These are phyloP conservation scores for Acer campestre DNA, from an alignment of 345 rosid genomes.

Conservation along the genomic window DNA sequence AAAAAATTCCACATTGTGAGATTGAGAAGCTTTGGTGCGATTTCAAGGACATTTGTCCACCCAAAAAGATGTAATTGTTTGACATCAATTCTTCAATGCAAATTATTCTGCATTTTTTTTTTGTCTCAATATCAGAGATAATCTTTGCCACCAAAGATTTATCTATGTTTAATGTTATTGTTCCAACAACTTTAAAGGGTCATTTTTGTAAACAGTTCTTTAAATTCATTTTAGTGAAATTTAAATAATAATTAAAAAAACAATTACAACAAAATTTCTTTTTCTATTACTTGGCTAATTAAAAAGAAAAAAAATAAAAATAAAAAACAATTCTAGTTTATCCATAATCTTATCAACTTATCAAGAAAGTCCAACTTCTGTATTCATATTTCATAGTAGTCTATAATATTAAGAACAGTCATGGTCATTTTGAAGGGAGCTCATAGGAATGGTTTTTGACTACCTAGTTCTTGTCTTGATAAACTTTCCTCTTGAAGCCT, in stretches of 20 bases:
- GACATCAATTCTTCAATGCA: no score
- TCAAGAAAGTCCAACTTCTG: not conserved
- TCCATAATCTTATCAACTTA: not conserved
- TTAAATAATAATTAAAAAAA: not conserved
- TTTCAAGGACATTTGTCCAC: no score
- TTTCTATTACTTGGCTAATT: not conserved
- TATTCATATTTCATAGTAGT: not conserved
- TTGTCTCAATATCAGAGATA: no score
- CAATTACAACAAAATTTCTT: not conserved
- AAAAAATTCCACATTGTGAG: no score
- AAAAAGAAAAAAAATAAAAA: not conserved
- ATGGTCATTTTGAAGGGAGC: slow-evolving; percentile 1
- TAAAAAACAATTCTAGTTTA: not conserved
- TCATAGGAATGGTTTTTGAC: not conserved
- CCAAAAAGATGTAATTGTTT: no score
- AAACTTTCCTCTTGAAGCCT: slow-evolving; percentile 66
- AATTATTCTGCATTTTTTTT: no score
- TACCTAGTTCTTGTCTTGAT: slow-evolving; percentile 65
- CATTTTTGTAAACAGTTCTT: no score
- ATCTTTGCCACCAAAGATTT: no score
- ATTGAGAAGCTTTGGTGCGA: no score
- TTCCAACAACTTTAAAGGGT: no score
- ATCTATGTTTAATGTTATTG: no score
- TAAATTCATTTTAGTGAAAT: not conserved
- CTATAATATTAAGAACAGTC: not conserved